Evolutionary conservation across 1,284 basidiomycete genomes (phyloP), one percentile per base, ranked within the genome.

Genomic region (Cryptococcus floricola): DNA sequence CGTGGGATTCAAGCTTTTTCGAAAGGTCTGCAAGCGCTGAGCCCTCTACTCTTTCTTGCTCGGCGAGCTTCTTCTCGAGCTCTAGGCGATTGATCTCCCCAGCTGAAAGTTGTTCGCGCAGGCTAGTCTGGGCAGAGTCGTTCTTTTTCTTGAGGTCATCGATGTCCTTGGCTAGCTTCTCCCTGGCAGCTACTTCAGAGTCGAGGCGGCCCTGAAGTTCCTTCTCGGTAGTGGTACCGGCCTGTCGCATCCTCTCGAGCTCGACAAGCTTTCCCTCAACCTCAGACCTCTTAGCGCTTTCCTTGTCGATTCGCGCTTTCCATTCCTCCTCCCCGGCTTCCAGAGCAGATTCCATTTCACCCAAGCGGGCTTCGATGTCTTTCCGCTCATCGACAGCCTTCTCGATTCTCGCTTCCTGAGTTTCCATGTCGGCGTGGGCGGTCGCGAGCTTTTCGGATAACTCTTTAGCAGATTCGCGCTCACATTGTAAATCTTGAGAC

Each of bases 391-490:
- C 47, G 28, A 37, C 18, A 27, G 51, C 57, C n/a, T 51, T 16
- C 18, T 59, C 54, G 5, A 59, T 31, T 25, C 54, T 49, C 14
- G 43, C 41, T 19, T 56, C 57, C 39, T 56, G 53, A 8, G 41
- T 39, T 27, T 56, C 62, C 38, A 60, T 37, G 27, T 60, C 58
- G 2, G 58, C 50, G 19, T 60, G 60, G 16, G 64, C 62, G 0
- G 60, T 59, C 3, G 56, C 59, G 4, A 63, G 60, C 16, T 60
- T 56, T 1, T 55, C 52, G 5, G 61, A 50, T n/a, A 69, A 25
- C 28, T 63, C 57, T 10, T 49, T 49, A 12, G 46, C 52, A n/a
- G 48, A 47, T 25, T 54, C 34, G 27, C 31, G 19, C 28, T 45
- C 42, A 10, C 25, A 23, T 8, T 54, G 28, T 7, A 59, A 48